Conservation (phyloP, 2,329 filamentous ascomycete genomes). For the Cordyceps fumosorosea region DNA sequence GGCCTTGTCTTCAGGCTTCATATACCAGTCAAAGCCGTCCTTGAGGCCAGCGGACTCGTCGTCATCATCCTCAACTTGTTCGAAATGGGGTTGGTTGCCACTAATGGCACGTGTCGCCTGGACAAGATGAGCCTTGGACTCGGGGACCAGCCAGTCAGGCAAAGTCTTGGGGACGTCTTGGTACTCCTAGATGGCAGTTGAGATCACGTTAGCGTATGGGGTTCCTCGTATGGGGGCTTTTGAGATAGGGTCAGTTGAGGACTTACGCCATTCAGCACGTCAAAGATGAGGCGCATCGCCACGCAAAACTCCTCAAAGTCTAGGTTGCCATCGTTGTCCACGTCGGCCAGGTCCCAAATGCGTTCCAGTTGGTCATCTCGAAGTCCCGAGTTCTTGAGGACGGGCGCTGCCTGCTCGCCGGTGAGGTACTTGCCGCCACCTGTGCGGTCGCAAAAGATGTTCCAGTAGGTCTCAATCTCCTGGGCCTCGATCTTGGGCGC, state of each 20-base stretch:
- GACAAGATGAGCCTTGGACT: constrained; percentile 87
- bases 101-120: constrained; percentile 75
- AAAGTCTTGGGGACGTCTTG: constrained; percentile 76
- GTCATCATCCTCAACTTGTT: constrained; percentile 69
- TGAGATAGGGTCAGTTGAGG: neutral
- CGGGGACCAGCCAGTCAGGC: constrained; percentile 94
- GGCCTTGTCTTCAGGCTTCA: constrained; percentile 80
- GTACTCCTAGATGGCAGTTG: constrained; percentile 58
- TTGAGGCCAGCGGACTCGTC: constrained; percentile 78
- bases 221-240: too few species aligned
- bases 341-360: constrained; percentile 95
- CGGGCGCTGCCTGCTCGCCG: constrained; percentile 54
- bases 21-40: constrained; percentile 99
- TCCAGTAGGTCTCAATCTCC: constrained; percentile 61
- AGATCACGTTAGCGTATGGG: constrained; percentile 15
- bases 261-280: constrained; percentile 86
- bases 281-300: constrained; percentile 96
- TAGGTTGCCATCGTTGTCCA: constrained; percentile 93
- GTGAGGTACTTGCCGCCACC: constrained; percentile 54
- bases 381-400: constrained; percentile 57
- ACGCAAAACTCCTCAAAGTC: constrained; percentile 99
- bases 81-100: constrained; percentile 74
- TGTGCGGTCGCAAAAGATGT: constrained; percentile 54
- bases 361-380: constrained; percentile 78
- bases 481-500: constrained; percentile 55